Base-by-base conservation (phyloP, 2,329 filamentous ascomycete genomes). In the Sporothrix brasiliensis region DNA sequence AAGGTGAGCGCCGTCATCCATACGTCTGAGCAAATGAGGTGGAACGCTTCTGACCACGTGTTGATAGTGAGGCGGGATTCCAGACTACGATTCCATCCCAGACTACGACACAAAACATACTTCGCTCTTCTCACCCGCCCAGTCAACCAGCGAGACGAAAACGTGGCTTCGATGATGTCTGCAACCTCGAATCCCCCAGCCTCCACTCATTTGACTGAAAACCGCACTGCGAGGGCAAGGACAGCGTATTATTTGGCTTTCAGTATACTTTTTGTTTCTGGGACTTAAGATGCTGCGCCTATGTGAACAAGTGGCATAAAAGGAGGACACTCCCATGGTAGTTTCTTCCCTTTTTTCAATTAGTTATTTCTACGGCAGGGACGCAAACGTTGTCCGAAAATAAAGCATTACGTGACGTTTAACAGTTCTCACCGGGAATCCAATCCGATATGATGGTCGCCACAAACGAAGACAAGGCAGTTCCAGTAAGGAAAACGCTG, bases 1-100 rank as follows among this genome's bases (percentile, higher is more conserved):
- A 61, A 44, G 34, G n/a, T 61, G 34, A 61, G 56, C 56, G 34
- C 56, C 34, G 34, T 14, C 34, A 39, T 44, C 56, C 41, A 61
- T 11, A 60, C 39, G 21, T 41, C 56, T 19, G 30, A 60, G 16
- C 56, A 60, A 60, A 41, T 60, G 34, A 41, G 30, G 41, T 21
- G 6, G 16, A 21, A 13, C 16, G 34, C 11, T 41, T 60, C 11
- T 21, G 24, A 60, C 56, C 34, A 60, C 56, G 56, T 60, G 56
- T 34, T 60, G 3, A 41, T 4, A 9, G 34, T 21, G 34, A 19
- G 10, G 5, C 30, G 13, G 11, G 56, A 13, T 39, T 41, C 30
- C 27, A 16, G 16, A 19, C 14, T 34, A 56, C 30, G 24, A 56
- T 56, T 16, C 53, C 34, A 34, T 34, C 34, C 7, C 34, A 34